Percentiles rank a stretch among this genome's conserved stretches.
These are phyloP conservation scores for Vanrija sp. DNA, from an alignment of 1,284 basidiomycete genomes.

Conservation along the genomic window DNA sequence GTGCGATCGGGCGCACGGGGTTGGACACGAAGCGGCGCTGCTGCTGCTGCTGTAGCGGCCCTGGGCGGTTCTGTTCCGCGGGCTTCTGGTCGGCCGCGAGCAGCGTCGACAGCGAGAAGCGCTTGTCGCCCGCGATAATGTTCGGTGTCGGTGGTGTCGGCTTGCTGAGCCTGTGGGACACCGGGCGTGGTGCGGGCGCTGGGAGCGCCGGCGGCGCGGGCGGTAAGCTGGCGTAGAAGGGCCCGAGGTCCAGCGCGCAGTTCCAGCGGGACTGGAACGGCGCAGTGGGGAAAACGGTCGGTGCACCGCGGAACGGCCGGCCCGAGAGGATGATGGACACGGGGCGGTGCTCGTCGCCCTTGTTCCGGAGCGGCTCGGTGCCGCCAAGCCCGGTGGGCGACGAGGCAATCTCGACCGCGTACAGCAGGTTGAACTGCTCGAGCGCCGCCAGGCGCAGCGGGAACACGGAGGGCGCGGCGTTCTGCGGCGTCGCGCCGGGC, in stretches of 20 bases:
- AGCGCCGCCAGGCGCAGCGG: conserved; percentile 63
- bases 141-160: conserved; percentile 22
- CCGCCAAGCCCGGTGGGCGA: conserved; percentile 16
- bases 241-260: conserved; percentile 71
- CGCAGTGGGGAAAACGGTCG: conserved; percentile 54
- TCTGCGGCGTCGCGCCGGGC: conserved; percentile 32
- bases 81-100: conserved; percentile 15
- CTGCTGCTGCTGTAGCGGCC: neutral
- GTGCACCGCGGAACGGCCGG: conserved; percentile 52
- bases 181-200: conserved; percentile 4
- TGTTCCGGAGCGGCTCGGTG: neutral
- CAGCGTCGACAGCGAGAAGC: conserved; percentile 43
- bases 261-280: conserved; percentile 82
- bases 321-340: conserved; percentile 75
- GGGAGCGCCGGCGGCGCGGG: conserved; percentile 16
- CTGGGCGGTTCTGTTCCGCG: neutral
- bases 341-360: conserved; percentile 61
- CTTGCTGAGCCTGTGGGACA: conserved; percentile 4
- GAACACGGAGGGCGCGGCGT: conserved; percentile 49
- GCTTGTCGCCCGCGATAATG: conserved; percentile 47
- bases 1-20: neutral
- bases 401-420: conserved; percentile 60
- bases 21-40: conserved; percentile 9
- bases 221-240: conserved; percentile 36
- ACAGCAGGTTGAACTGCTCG: conserved; percentile 82